Percentiles rank a stretch among this genome's conserved stretches.
Conservation (phyloP, 768 basidiomycete species). For the Tricholoma matsutake region DNA sequence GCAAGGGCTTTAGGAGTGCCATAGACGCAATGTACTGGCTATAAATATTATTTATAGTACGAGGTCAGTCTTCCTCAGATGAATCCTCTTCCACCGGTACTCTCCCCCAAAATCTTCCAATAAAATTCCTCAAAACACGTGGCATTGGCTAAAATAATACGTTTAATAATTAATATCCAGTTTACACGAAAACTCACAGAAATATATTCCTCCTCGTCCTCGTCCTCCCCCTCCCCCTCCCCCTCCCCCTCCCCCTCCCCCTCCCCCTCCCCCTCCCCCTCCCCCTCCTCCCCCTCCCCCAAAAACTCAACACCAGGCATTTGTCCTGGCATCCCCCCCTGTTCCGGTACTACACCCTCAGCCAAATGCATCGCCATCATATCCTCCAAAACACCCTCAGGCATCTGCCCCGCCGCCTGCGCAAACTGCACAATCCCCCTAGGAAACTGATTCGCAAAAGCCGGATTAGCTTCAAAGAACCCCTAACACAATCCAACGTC, state of each 20-base stretch:
- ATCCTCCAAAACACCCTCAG: slow-evolving; percentile 57
- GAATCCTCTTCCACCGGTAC: slow-evolving; percentile 29
- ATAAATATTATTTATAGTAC: no score
- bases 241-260: slow-evolving; percentile 29
- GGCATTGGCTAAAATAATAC: slow-evolving; percentile 49
- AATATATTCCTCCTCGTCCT: slow-evolving; percentile 45
- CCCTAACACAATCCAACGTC: slow-evolving; percentile 25
- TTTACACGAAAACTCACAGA: slow-evolving; percentile 38
- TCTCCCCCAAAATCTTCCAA: slow-evolving; percentile 58
- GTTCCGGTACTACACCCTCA: slow-evolving; percentile 29
- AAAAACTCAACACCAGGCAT: slow-evolving; percentile 33
- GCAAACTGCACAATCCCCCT: slow-evolving; percentile 62
- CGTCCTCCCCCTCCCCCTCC: slow-evolving; percentile 32
- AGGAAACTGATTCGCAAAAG: slow-evolving; percentile 54
- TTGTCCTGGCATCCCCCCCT: slow-evolving; percentile 45
- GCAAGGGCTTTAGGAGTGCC: slow-evolving; percentile 43
- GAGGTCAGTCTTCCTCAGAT: slow-evolving; percentile 35
- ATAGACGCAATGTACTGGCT: no score
- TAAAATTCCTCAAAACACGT: slow-evolving; percentile 53
- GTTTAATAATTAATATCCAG: neutral
- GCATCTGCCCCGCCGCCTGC: slow-evolving; percentile 57
- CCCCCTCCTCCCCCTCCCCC: slow-evolving; percentile 7
- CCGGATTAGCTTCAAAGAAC: slow-evolving; percentile 55
- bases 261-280: slow-evolving; percentile 20
- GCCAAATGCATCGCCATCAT: slow-evolving; percentile 35